These are phyloP conservation scores for Xanthoparmelia taractica DNA, from an alignment of 495 filamentous ascomycete genomes.

Conservation along the genomic window DNA sequence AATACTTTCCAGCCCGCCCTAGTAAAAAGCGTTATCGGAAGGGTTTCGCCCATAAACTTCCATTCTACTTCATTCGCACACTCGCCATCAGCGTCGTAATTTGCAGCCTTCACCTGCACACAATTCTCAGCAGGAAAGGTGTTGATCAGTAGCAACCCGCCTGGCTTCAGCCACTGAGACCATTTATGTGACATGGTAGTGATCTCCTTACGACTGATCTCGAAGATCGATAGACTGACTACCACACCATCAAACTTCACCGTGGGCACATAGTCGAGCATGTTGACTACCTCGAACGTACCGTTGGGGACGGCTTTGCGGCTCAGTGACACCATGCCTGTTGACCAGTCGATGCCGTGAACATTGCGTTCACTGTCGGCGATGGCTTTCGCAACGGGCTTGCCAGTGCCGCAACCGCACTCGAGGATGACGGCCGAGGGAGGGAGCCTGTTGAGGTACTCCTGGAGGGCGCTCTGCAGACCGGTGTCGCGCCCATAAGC, in stretches of 20 bases:
- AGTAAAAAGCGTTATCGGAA: slow-evolving; percentile 16
- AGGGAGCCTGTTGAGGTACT: slow-evolving; percentile 18
- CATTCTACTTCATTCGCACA: slow-evolving; percentile 18
- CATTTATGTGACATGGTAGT: slow-evolving; percentile 18
- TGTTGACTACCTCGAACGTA: slow-evolving; percentile 29
- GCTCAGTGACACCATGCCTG: slow-evolving; percentile 31
- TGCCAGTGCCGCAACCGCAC: slow-evolving; percentile 45
- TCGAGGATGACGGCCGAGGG: slow-evolving; percentile 29
- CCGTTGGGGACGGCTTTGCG: slow-evolving; percentile 29
- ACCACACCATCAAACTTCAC: slow-evolving; percentile 18
- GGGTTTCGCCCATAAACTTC: slow-evolving; percentile 15
- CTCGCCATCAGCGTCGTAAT: slow-evolving; percentile 21
- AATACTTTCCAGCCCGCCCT: slow-evolving; percentile 20
- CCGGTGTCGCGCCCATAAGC: slow-evolving; percentile 30
- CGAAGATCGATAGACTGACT: slow-evolving; percentile 24
- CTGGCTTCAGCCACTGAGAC: slow-evolving; percentile 22
- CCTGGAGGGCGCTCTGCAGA: slow-evolving; percentile 13
- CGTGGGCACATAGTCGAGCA: slow-evolving; percentile 26
- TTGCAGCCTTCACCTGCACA: slow-evolving; percentile 1
- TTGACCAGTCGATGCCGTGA: slow-evolving; percentile 34
- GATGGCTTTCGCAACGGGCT: slow-evolving; percentile 31
- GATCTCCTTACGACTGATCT: slow-evolving; percentile 18
- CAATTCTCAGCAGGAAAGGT: slow-evolving; percentile 21
- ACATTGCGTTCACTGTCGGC: slow-evolving; percentile 30
- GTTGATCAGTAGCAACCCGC: slow-evolving; percentile 15